Evolutionary conservation across 139 green algal genomes (phyloP), one percentile per base, ranked within the genome.

Genomic region (Ettlia oleoabundans): DNA sequence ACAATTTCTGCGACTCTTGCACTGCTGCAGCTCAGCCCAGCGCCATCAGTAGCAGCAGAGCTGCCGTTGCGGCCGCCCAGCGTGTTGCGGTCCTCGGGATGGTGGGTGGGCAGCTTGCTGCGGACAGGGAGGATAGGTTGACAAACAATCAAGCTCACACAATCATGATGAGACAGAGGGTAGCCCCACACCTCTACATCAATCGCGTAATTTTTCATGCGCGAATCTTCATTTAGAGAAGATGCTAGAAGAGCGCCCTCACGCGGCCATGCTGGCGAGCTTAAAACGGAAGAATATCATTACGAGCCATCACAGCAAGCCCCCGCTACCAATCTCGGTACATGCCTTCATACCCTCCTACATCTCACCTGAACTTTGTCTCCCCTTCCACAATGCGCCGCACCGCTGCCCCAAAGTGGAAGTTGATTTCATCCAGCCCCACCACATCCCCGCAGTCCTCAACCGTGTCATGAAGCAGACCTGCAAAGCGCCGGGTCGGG

Each of bases 391-490:
- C 95, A 35, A 98, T 98, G 55, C 81, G 80, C 42, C 91, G 81
- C 51, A 97, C 94, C 4, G 75, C 85, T 8, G 68, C 9, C 7
- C 94, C 94, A 86, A 96, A 98, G 52, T 84, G 66, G 42, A 85
- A 79, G 79, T 93, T 87, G 33, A 98, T 96, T 33, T 89, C 86
- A 66, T 96, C 93, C 69, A 98, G 95, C 28, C 86, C 92, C 33
- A 97, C 89, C 21, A 72, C 37, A 33, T 95, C 85, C 8, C 93
- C 96, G 64, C 81, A 87, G 90, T 98, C 94, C 86, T 98, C 95
- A 24, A 98, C 95, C 0, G 93, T 98, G 86, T 98, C 95, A 82
- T 98, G 95, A 71, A 98, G 86, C 71, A 98, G 86, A 9, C 94
- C 94, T 52, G 92, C 86, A 1, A 24, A 2, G 19, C 5, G 40